Evolutionary conservation across 495 filamentous ascomycete genomes (phyloP).

Genomic region (Podospora pseudoanserina): DNA sequence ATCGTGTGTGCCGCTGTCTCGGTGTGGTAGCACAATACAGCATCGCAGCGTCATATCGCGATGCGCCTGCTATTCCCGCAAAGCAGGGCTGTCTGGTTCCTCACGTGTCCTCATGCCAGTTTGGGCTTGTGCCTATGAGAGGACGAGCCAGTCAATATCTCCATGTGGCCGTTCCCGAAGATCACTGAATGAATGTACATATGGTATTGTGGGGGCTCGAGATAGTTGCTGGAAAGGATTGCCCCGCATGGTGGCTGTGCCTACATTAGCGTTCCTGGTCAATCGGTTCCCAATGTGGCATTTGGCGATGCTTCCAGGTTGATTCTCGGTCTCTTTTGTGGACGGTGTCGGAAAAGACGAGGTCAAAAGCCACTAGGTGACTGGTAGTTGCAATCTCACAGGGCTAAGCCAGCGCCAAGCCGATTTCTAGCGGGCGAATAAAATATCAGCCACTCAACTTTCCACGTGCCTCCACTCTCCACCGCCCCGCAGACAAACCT

Average conservation of each 20-base stretch:
- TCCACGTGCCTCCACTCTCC: slow-evolving; percentile 11
- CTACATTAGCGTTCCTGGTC: neutral
- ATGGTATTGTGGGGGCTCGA: too few species aligned
- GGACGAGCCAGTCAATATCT: neutral
- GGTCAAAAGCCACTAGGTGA: neutral
- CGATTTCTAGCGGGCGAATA: neutral
- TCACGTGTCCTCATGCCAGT: neutral
- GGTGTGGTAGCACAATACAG: slow-evolving; percentile 10
- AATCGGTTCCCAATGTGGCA: neutral
- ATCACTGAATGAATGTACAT: neutral
- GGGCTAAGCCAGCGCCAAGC: neutral
- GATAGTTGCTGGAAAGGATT: neutral
- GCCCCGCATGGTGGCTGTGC: neutral
- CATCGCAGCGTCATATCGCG: neutral
- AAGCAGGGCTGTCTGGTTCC: neutral
- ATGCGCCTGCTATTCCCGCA: neutral
- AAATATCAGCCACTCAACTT: slow-evolving; percentile 3
- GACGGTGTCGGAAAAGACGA: neutral
- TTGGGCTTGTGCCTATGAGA: neutral
- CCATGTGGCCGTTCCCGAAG: neutral
- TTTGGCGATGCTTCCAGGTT: neutral
- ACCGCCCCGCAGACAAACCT: neutral
- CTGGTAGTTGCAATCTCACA: neutral
- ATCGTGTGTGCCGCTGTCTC: slow-evolving; percentile 2
- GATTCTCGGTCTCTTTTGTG: neutral